Percentiles rank a stretch among this genome's conserved stretches.
Evolutionary conservation across 2,329 filamentous ascomycete genomes (phyloP).

Genomic region (Aureobasidium sp.): DNA sequence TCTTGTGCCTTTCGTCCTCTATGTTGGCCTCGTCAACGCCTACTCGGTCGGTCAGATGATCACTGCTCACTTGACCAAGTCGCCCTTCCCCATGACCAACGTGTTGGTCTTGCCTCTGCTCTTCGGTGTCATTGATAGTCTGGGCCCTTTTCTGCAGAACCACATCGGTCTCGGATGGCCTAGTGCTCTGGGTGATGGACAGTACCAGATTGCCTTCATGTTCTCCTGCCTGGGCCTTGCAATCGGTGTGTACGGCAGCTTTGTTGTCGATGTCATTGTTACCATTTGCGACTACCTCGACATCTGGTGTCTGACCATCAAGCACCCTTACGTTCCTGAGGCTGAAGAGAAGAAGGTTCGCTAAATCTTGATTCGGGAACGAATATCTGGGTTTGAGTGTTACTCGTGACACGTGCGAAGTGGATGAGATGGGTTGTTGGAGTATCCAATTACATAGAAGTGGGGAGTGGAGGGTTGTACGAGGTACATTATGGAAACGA

Average conservation of each 20-base stretch:
- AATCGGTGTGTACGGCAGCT: slow-evolving; percentile 90
- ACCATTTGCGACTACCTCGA: slow-evolving; percentile 97
- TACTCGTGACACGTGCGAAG: neutral
- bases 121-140: slow-evolving; percentile 69
- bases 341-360: slow-evolving; percentile 3
- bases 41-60: slow-evolving; percentile 96
- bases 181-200: slow-evolving; percentile 56
- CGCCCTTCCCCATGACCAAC: slow-evolving; percentile 84
- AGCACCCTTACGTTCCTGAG: slow-evolving; percentile 52
- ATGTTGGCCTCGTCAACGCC: slow-evolving; percentile 82
- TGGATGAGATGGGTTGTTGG: neutral
- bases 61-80: slow-evolving; percentile 81
- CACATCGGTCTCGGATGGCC: slow-evolving; percentile 56
- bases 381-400: neutral
- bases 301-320: slow-evolving; percentile 98
- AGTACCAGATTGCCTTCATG: slow-evolving; percentile 87
- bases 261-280: slow-evolving; percentile 93
- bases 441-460: neutral
- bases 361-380: neutral
- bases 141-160: slow-evolving; percentile 58
- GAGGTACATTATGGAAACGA: neutral
- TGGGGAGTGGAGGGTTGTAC: neutral
- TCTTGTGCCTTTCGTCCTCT: slow-evolving; percentile 81
- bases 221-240: slow-evolving; percentile 80
- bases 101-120: slow-evolving; percentile 70